Evolutionary conservation across 768 basidiomycete genomes (phyloP), one percentile per base, ranked within the genome.

Genomic region (Austroboletus eburneus): DNA sequence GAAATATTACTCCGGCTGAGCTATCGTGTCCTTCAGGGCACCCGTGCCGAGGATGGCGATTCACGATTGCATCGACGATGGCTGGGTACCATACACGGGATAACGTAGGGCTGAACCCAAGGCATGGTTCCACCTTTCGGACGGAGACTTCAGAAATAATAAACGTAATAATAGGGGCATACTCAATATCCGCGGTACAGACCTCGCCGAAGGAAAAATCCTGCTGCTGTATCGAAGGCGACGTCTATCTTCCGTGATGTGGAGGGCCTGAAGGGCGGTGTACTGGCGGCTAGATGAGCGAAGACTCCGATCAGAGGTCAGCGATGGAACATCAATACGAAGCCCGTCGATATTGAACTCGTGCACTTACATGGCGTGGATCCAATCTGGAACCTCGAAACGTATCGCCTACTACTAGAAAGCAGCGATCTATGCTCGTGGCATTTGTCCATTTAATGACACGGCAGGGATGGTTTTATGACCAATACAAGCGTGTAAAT

Each of bases 191-290:
- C 42, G 69, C 61, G 37, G 74, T 76, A 48, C 79, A 74, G 39
- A 93, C 85, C 67, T 92, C 90, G 33, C 91, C 91, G 44, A 91
- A 84, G 57, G 87, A 91, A 68, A 86, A 91, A 9, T 91, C 85
- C 12, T 83, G 88, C 86, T n/a, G 78, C 79, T 37, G 64, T 27
- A 5, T 27, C 12, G 27, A 27, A n/a, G n/a, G n/a, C n/a, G n/a
- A n/a, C 92, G 90, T 63, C 74, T 72, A 50, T 59, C 64, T 3
- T 37, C 22, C 14, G 14, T 54, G 43, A 52, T n/a, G n/a, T 32
- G 22, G 21, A 42, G 5, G 5, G 32, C 27, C 27, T n/a, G 2
- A 1, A n/a, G 21, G 32, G 33, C 23, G 2, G 9, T 9, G 17
- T 2, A 36, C 69, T 67, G 20, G 67, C 67, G 45, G 66, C 63